Conservation (phyloP, 2,329 filamentous ascomycete genomes). For the Fusarium verticillioides region DNA sequence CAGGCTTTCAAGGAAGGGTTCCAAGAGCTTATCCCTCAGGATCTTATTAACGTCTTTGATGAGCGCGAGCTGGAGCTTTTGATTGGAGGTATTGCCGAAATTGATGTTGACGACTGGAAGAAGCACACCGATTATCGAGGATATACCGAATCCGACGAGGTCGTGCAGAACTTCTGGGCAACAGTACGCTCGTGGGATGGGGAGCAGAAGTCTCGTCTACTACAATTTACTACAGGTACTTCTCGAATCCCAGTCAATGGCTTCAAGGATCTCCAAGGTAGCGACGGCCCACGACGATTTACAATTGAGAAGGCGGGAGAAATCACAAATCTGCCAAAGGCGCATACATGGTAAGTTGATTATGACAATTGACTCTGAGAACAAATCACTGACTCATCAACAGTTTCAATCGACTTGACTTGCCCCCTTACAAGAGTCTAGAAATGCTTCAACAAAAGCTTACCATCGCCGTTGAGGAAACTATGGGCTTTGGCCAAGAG, state of each 20-base stretch:
- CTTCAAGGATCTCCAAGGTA: conserved; percentile 98
- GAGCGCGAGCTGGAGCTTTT: conserved; percentile 96
- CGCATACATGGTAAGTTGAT: conserved; percentile 88
- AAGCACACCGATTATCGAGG: conserved; percentile 99
- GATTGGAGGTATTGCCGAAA: conserved; percentile 99
- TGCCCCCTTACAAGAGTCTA: conserved; percentile 91
- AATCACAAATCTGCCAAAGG: conserved; percentile 89
- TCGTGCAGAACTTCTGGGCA: conserved; percentile 99
- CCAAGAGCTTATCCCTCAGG: conserved; percentile 95
- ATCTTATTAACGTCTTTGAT: conserved; percentile 98
- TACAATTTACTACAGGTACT: conserved; percentile 98
- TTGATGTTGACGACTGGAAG: conserved; percentile 99
- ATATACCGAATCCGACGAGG: conserved; percentile 97
- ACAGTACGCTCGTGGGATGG: conserved; percentile 96
- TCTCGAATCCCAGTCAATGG: conserved; percentile 98
- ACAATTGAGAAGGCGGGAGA: conserved; percentile 99
- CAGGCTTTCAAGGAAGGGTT: conserved; percentile 97
- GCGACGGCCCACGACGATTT: conserved; percentile 92
- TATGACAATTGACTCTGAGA: neutral
- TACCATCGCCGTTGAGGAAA: conserved; percentile 97
- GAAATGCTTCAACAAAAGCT: conserved; percentile 89
- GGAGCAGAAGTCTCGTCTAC: conserved; percentile 94
- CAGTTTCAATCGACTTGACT: conserved; percentile 96
- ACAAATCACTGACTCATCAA: conserved; percentile 36
- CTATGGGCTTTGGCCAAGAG: conserved; percentile 98